Conservation (phyloP, 768 basidiomycete genomes). For the Dentipellis fragilis region DNA sequence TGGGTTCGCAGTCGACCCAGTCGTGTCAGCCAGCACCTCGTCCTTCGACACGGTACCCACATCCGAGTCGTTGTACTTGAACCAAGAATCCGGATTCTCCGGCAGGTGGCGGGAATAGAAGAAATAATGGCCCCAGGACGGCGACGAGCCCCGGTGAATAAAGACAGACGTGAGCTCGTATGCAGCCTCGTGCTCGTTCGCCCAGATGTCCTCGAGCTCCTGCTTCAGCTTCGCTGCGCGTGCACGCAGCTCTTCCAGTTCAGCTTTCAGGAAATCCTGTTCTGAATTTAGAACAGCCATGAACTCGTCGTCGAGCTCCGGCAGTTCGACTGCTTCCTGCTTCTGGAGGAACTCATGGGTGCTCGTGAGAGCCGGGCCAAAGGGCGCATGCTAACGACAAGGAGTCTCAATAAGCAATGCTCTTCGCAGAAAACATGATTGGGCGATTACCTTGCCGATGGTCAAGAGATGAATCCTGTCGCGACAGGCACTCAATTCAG, state of each 20-base stretch:
- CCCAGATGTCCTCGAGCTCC: conserved; percentile 70
- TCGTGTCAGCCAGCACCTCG: conserved; percentile 84
- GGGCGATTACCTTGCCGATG: conserved; percentile 53
- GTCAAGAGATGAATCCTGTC: conserved; percentile 60
- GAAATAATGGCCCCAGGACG: conserved; percentile 91
- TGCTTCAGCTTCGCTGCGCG: conserved; percentile 47
- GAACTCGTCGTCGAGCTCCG: conserved; percentile 54
- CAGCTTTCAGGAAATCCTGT: conserved; percentile 36
- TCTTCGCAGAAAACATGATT: not conserved
- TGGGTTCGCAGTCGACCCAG: conserved; percentile 84
- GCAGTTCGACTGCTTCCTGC: conserved; percentile 32
- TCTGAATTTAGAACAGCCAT: conserved; percentile 43
- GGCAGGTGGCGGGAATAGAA: conserved; percentile 89
- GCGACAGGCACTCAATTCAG: conserved; percentile 50
- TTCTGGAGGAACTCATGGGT: conserved; percentile 49
- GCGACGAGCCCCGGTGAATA: conserved; percentile 83
- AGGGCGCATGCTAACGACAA: conserved; percentile 48
- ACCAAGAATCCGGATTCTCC: conserved; percentile 73
- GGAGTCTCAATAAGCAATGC: not conserved
- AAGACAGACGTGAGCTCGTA: conserved; percentile 94
- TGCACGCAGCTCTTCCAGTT: conserved; percentile 46
- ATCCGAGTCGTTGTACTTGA: conserved; percentile 93
- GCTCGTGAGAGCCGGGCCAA: conserved; percentile 41
- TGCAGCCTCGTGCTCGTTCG: conserved; percentile 48
- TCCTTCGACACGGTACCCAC: conserved; percentile 68